Evolutionary conservation across 106 monocot species (phyloP).

Genomic region (Agapanthus africanus): DNA sequence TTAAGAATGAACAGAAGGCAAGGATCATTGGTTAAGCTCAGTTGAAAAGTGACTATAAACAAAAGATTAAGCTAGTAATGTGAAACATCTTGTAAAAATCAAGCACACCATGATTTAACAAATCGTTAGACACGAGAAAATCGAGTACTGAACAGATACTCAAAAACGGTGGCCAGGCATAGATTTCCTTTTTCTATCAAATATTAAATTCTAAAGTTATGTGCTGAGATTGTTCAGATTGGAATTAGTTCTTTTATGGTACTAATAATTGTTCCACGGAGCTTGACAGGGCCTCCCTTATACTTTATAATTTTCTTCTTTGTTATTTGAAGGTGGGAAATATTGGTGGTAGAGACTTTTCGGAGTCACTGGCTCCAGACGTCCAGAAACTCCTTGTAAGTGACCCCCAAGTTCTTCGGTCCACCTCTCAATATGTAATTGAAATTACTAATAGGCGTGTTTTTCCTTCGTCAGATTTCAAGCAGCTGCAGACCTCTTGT

Average conservation of each 20-base stretch:
- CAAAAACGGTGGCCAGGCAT: neutral
- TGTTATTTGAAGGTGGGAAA: conserved; percentile 67
- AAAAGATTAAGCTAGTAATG: neutral
- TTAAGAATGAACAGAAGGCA: neutral
- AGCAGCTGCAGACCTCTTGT: conserved; percentile 96
- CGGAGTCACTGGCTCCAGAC: conserved; percentile 95
- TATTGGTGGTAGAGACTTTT: conserved; percentile 92
- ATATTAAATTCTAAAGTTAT: neutral
- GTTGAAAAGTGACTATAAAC: neutral
- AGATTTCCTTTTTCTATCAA: neutral
- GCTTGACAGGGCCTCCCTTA: too few species aligned
- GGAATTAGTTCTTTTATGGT: neutral
- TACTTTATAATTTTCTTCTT: neutral
- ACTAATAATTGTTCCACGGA: neutral
- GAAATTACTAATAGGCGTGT: conserved; percentile 1
- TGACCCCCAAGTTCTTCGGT: neutral
- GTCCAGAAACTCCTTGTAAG: conserved; percentile 96
- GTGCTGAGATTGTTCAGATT: neutral
- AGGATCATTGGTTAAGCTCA: neutral
- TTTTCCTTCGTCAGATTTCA: conserved; percentile 48
- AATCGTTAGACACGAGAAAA: neutral
- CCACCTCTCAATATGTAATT: neutral
- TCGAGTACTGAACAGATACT: neutral
- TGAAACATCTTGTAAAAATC: neutral
- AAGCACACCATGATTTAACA: neutral